These are phyloP conservation scores for Backusella parvicylindrica DNA, from an alignment of 192 early-diverging fungal species.

Conservation along the genomic window DNA sequence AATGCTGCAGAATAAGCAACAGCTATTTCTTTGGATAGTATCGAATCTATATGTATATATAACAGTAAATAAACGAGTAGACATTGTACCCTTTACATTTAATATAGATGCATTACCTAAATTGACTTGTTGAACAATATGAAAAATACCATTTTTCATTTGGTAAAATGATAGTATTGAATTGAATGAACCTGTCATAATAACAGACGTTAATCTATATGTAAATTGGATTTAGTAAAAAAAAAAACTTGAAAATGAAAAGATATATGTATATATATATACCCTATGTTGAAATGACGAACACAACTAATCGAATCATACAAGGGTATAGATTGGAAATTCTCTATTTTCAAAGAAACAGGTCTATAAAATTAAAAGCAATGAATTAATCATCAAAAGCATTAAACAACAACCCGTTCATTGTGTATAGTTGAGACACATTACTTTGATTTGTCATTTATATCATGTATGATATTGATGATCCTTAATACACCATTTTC, in stretches of 20 bases:
- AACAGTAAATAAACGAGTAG: not conserved
- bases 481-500: not conserved
- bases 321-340: not conserved
- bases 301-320: not conserved
- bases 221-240: too few species aligned
- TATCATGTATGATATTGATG: not conserved
- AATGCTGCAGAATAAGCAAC: not conserved
- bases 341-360: not conserved
- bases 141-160: not conserved
- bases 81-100: not conserved
- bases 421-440: not conserved
- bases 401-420: too few species aligned
- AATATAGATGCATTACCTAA: not conserved
- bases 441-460: not conserved
- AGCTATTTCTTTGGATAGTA: not conserved
- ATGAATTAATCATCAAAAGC: too few species aligned
- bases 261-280: not conserved
- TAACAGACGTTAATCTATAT: not conserved
- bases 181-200: slow-evolving; percentile 3
- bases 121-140: not conserved
- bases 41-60: not conserved
- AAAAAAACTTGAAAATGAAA: not conserved
- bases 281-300: not conserved
- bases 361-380: not conserved
- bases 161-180: not conserved